Base-by-base conservation (phyloP, 345 rosid species). In the Physaria fendleri region DNA sequence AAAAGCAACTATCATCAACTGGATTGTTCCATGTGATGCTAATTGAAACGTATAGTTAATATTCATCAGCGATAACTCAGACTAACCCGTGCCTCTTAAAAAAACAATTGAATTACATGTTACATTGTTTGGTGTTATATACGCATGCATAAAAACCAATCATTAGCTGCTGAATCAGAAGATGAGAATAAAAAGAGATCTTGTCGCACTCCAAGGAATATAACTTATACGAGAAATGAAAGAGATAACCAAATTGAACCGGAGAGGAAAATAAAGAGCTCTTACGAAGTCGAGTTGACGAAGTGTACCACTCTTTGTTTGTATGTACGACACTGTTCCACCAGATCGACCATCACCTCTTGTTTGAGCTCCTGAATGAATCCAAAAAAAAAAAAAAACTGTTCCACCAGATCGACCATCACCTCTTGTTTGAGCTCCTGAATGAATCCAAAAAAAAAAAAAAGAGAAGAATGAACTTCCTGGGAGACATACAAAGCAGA, bases 231-330 rank as follows among this genome's bases (percentile, higher is more conserved):
- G 50, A 25, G 13, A 15, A 39, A 32, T 16, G 40, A n/a, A 56
- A 35, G 21, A 71, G 54, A 57, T 41, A 71, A 50, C n/a, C 12
- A 59, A 40, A 45, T 24, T 40, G 11, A 72, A 61, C 11, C 14
- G 20, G 24, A 62, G 63, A 33, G 45, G 21, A 54, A 17, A 55
- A 46, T 22, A 56, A 71, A 39, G 57, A 77, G 62, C 53, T 46
- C 95, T 81, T 80, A 94, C 97, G 89, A 62, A 65, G 99, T 85
- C 20, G 99, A 94, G 80, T 94, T 90, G 48, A 90, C 99, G 55
- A 94, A 89, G 76, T 94, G 99, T 56, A 94, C 97, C 42, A 87
- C 96, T 77, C 99, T 84, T 77, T 87, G 95, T 74, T 94, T 94
- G 83, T 85, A 94, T 5, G 90, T 77, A 42, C 95, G 96, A 61